phyloP scores from a whole-genome alignment of 148 eudicot genomes.

The Polygonum maritimum region DNA sequence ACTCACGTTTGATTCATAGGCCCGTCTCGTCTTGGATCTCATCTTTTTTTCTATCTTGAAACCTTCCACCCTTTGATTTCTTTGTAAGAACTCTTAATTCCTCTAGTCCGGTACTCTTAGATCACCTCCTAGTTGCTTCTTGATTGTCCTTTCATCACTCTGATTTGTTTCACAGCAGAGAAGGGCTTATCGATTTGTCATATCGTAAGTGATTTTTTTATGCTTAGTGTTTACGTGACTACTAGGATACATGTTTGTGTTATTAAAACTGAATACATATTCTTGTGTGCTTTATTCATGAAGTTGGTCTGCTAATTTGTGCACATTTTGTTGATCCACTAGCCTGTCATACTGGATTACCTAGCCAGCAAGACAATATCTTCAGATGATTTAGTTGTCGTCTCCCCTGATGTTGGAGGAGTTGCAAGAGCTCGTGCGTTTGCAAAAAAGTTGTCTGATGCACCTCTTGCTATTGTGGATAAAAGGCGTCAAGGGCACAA shows the following conservation, averaged over 20 bases:
- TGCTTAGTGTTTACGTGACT: too few species aligned
- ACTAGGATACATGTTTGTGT: neutral
- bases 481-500: slow-evolving; percentile 96
- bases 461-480: slow-evolving; percentile 94
- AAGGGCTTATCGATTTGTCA: too few species aligned
- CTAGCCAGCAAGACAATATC: slow-evolving; percentile 85
- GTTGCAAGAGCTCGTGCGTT: slow-evolving; percentile 97
- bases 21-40: too few species aligned
- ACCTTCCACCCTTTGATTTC: too few species aligned
- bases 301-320: neutral
- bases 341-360: slow-evolving; percentile 94
- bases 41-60: too few species aligned
- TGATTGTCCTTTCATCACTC: too few species aligned
- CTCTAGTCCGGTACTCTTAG: too few species aligned
- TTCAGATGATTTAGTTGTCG: slow-evolving; percentile 80
- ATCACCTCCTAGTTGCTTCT: too few species aligned
- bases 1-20: too few species aligned
- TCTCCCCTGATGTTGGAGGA: slow-evolving; percentile 97
- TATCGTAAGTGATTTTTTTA: too few species aligned
- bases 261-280: neutral
- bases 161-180: too few species aligned
- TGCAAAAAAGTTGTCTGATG: slow-evolving; percentile 92
- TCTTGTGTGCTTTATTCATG: neutral
- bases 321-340: slow-evolving; percentile 12
- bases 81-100: too few species aligned